Percentiles rank a stretch among this genome's conserved stretches.
Conservation (phyloP, 148 eudicot species). For the Camellia japonica region DNA sequence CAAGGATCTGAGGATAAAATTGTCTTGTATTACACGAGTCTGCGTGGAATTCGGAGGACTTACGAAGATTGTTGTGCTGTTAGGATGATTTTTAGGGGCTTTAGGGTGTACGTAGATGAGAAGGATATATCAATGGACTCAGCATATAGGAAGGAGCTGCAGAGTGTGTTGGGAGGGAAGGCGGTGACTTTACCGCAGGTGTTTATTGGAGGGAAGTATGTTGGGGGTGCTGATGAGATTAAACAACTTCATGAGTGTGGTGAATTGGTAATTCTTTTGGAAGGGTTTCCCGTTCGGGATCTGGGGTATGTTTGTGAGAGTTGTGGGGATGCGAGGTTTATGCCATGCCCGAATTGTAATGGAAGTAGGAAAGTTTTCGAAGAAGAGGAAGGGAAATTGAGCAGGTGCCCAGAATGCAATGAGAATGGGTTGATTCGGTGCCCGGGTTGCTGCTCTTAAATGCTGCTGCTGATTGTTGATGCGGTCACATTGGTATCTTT, state of each 20-base stretch:
- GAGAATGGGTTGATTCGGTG: conserved; percentile 95
- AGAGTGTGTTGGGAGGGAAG: conserved; percentile 56
- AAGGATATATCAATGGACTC: conserved; percentile 93
- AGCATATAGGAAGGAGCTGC: conserved; percentile 63
- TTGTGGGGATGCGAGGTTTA: conserved; percentile 93
- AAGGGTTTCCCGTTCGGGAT: conserved; percentile 65
- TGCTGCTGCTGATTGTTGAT: neutral
- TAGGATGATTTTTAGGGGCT: conserved; percentile 68
- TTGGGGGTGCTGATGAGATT: conserved; percentile 90
- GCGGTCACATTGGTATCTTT: conserved; percentile 4
- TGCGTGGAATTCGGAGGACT: conserved; percentile 90
- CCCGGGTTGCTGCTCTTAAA: conserved; percentile 71
- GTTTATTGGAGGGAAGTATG: conserved; percentile 62
- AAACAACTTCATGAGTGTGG: conserved; percentile 78
- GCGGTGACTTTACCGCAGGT: conserved; percentile 69
- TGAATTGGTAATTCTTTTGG: conserved; percentile 60
- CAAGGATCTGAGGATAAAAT: conserved; percentile 54
- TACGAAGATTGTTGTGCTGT: conserved; percentile 87
- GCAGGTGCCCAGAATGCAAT: conserved; percentile 70
- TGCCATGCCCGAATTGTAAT: conserved; percentile 69
- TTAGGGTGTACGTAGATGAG: conserved; percentile 76
- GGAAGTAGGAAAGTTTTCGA: conserved; percentile 82
- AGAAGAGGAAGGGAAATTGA: conserved; percentile 62
- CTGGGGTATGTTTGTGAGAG: conserved; percentile 50
- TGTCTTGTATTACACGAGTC: conserved; percentile 74